These are phyloP conservation scores for Sarocladium strictum DNA, from an alignment of 2,329 filamentous ascomycete species.

Conservation along the genomic window DNA sequence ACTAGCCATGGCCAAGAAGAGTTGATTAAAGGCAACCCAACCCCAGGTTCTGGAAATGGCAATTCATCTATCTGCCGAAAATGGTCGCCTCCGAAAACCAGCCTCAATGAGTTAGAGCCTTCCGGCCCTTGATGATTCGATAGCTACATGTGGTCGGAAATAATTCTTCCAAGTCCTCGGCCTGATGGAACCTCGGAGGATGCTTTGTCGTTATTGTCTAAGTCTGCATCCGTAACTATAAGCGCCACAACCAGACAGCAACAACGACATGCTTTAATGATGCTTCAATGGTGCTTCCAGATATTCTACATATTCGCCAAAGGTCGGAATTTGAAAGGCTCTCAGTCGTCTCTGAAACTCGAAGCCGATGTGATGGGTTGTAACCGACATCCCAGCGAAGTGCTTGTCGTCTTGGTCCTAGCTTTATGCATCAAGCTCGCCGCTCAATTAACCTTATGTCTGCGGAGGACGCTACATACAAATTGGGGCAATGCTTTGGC, in stretches of 20 bases:
- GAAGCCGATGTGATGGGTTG: no score
- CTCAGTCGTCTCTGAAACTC: no score
- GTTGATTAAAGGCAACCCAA: not conserved
- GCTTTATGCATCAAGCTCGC: no score
- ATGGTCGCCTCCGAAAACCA: conserved; percentile 2
- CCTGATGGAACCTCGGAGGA: conserved; percentile 3
- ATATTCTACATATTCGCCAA: no score
- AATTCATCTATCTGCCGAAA: not conserved
- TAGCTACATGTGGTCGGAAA: conserved; percentile 4
- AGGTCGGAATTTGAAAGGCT: no score
- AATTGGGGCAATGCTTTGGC: no score
- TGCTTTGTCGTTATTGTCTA: not conserved
- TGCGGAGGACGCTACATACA: no score
- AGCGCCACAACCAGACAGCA: not conserved
- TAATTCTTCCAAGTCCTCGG: not conserved
- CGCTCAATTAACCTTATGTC: no score
- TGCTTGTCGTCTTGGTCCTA: no score
- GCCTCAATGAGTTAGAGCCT: not conserved
- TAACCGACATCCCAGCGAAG: no score
- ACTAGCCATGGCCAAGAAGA: not conserved
- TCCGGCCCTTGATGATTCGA: not conserved
- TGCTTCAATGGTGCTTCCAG: not conserved
- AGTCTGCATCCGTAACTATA: not conserved
- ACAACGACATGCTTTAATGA: not conserved
- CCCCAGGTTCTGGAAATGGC: conserved; percentile 2